Percentiles rank a stretch among this genome's conserved stretches.
These are phyloP conservation scores for Barbarea vulgaris DNA, from an alignment of 345 rosid genomes.

Conservation along the genomic window DNA sequence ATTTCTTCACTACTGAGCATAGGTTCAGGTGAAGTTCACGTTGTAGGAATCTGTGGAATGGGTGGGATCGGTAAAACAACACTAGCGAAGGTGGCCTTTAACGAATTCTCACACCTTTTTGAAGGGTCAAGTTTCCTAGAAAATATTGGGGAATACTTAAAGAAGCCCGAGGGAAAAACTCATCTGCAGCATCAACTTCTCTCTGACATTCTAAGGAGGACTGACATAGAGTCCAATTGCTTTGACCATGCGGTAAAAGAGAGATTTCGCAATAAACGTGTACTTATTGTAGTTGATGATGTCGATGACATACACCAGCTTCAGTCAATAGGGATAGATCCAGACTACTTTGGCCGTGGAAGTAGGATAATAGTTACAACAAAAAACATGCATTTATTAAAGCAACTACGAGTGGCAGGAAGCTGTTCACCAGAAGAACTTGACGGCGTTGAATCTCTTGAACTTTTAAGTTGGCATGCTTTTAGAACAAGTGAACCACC, in stretches of 20 bases:
- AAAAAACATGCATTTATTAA: background rate
- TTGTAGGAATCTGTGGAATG: background rate
- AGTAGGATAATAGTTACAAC: slow-evolving; percentile 20
- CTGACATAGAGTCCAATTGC: background rate
- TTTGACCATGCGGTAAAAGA: slow-evolving; percentile 8
- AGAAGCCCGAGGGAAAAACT: slow-evolving; percentile 22
- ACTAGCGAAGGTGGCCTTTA: slow-evolving; percentile 39
- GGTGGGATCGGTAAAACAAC: slow-evolving; percentile 12
- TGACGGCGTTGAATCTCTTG: slow-evolving; percentile 20
- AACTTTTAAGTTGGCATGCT: slow-evolving; percentile 35
- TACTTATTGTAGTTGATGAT: slow-evolving; percentile 30
- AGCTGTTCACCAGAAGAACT: background rate
- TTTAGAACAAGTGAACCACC: slow-evolving; percentile 7
- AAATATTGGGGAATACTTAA: slow-evolving; percentile 38
- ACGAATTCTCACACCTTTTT: slow-evolving; percentile 39
- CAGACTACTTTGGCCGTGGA: background rate
- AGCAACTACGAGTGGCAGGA: background rate
- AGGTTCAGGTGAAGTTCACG: background rate
- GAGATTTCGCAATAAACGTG: background rate
- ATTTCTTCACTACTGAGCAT: background rate
- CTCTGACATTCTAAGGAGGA: slow-evolving; percentile 37
- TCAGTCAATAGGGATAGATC: background rate
- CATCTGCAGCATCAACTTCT: slow-evolving; percentile 36
- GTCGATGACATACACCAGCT: slow-evolving; percentile 17
- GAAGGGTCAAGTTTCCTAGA: slow-evolving; percentile 43